phyloP scores from a whole-genome alignment of 176 grass and related monocot genomes.

The Avena eriantha region DNA sequence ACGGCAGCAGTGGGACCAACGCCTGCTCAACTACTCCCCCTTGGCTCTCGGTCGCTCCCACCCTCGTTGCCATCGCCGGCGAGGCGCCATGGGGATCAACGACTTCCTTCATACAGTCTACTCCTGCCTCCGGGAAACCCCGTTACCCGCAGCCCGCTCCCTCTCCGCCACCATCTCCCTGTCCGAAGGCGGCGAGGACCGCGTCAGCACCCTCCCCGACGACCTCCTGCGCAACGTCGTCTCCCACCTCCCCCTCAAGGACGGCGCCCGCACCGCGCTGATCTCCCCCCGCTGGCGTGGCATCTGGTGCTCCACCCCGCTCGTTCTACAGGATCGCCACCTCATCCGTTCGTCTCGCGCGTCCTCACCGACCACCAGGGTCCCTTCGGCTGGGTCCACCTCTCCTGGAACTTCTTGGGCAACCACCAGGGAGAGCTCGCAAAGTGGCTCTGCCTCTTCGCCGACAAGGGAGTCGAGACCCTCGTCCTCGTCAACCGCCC shows the following conservation, averaged over 20 bases:
- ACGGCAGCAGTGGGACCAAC: too few relatives aligned
- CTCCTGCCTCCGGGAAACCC: neutral
- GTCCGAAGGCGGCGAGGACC: slow-evolving; percentile 15
- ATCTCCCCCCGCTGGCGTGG: slow-evolving; percentile 31
- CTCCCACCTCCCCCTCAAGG: slow-evolving; percentile 33
- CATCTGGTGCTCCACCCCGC: slow-evolving; percentile 34
- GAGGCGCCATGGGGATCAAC: neutral
- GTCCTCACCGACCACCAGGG: slow-evolving; percentile 29
- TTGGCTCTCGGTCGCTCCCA: neutral
- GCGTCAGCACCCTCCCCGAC: slow-evolving; percentile 45
- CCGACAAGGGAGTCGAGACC: neutral
- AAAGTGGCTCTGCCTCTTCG: neutral
- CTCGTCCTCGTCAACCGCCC: slow-evolving; percentile 25
- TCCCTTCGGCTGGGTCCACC: slow-evolving; percentile 5
- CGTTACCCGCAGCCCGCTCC: neutral
- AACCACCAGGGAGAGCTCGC: neutral
- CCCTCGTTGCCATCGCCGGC: neutral
- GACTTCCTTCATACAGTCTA: neutral
- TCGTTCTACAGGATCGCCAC: slow-evolving; percentile 30
- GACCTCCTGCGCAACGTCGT: slow-evolving; percentile 20
- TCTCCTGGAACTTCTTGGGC: slow-evolving; percentile 6
- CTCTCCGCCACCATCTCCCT: slow-evolving; percentile 6
- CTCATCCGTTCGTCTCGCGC: neutral
- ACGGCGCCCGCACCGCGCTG: slow-evolving; percentile 24
- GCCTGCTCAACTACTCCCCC: too few relatives aligned